These are phyloP conservation scores for Pulveroboletus sp. DNA, from an alignment of 768 basidiomycete species.

Conservation along the genomic window DNA sequence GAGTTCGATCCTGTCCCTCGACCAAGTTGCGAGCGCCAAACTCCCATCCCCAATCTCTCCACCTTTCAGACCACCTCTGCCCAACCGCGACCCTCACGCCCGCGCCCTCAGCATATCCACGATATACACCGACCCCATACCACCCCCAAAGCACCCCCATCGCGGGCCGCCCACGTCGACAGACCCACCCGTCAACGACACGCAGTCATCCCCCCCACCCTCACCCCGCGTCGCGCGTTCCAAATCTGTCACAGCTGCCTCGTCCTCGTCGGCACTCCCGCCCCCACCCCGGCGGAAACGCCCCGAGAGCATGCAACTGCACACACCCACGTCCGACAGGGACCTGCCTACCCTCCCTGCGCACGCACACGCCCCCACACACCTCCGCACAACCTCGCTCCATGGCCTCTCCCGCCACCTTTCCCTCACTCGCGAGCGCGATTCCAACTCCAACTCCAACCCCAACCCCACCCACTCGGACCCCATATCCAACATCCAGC, in stretches of 20 bases:
- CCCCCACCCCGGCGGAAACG: slow-evolving; percentile 51
- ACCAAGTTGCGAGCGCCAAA: slow-evolving; percentile 41
- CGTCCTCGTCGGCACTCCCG: slow-evolving; percentile 35
- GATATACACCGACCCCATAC: slow-evolving; percentile 15
- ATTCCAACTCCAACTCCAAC: slow-evolving; percentile 40
- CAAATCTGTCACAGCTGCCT: slow-evolving; percentile 51
- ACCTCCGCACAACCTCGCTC: slow-evolving; percentile 19
- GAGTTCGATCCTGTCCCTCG: slow-evolving; percentile 36
- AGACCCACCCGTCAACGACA: slow-evolving; percentile 24
- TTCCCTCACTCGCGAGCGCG: slow-evolving; percentile 33
- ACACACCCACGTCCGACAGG: slow-evolving; percentile 9
- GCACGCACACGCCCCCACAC: slow-evolving; percentile 7
- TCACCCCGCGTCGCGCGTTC: slow-evolving; percentile 47
- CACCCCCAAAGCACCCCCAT: slow-evolving; percentile 57
- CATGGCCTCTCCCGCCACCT: slow-evolving; percentile 37
- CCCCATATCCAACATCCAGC: slow-evolving; percentile 42
- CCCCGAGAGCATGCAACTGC: slow-evolving; percentile 67
- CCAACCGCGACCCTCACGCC: slow-evolving; percentile 21
- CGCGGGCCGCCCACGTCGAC: slow-evolving; percentile 35
- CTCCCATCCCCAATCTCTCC: slow-evolving; percentile 15
- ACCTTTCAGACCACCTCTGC: slow-evolving; percentile 22
- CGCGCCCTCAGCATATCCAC: slow-evolving; percentile 6
- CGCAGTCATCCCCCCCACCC: slow-evolving; percentile 23
- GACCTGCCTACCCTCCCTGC: slow-evolving; percentile 13
- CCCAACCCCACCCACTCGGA: slow-evolving; percentile 40